Percentiles rank a stretch among this genome's conserved stretches.
These are phyloP conservation scores for Calonectria naviculata DNA, from an alignment of 2,329 filamentous ascomycete genomes.

Conservation along the genomic window DNA sequence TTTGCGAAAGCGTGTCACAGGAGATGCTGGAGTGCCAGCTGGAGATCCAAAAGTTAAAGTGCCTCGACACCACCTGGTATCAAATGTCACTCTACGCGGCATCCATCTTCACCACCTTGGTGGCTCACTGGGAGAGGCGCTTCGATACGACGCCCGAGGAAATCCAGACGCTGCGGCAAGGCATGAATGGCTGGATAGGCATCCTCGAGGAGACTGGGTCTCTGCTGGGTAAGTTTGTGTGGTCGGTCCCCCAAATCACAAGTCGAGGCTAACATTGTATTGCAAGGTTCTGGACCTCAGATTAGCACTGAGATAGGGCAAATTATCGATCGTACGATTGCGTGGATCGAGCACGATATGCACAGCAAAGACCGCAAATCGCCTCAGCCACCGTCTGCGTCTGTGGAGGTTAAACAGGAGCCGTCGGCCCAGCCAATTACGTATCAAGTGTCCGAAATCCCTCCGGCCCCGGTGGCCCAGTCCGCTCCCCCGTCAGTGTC, in stretches of 20 bases:
- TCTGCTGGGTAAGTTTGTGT: conserved; percentile 68
- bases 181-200: conserved; percentile 77
- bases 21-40: conserved; percentile 71
- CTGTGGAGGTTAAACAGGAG: conserved; percentile 52
- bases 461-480: conserved; percentile 2
- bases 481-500: not conserved
- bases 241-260: not conserved
- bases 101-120: conserved; percentile 79
- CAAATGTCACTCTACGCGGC: conserved; percentile 78
- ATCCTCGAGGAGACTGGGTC: conserved; percentile 75
- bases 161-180: conserved; percentile 68
- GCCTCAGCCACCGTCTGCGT: conserved; percentile 20
- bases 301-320: conserved; percentile 57
- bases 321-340: conserved; percentile 63
- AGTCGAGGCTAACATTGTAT: conserved; percentile 25
- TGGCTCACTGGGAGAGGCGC: conserved; percentile 75
- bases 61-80: conserved; percentile 83
- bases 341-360: conserved; percentile 65
- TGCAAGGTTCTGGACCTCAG: conserved; percentile 55
- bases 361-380: conserved; percentile 43
- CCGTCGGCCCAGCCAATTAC: conserved; percentile 35
- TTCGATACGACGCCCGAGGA: conserved; percentile 68
- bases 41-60: conserved; percentile 71
- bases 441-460: conserved; percentile 28
- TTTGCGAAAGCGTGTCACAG: conserved; percentile 74